Evolutionary conservation across 352 stramenopile species (phyloP).

Genomic region (Globisporangium uncinulatum): DNA sequence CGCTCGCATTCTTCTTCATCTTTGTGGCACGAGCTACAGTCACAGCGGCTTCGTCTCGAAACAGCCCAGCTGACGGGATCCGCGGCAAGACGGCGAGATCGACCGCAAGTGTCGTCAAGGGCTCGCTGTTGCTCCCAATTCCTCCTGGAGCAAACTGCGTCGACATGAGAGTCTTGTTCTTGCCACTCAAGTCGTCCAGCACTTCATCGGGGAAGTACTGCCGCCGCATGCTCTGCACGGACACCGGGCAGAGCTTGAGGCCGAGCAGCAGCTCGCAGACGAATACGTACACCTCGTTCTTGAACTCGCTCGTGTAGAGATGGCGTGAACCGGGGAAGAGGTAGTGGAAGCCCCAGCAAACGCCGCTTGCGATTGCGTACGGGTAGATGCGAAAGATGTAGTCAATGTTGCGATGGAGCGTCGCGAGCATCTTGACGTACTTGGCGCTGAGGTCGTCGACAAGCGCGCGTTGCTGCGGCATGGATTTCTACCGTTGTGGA

Average conservation of each 20-base stretch:
- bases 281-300: conserved; percentile 73
- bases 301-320: conserved; percentile 80
- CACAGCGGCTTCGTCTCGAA: not conserved
- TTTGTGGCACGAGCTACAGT: not conserved
- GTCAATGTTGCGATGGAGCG: conserved; percentile 69
- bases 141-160: conserved; percentile 1
- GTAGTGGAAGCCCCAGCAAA: conserved; percentile 86
- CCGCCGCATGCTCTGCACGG: conserved; percentile 57
- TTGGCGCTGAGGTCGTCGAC: conserved; percentile 61
- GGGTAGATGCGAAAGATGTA: conserved; percentile 88
- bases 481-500: conserved; percentile 30
- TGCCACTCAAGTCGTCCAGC: conserved; percentile 41
- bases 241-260: conserved; percentile 55
- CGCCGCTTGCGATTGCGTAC: conserved; percentile 70
- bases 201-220: conserved; percentile 77
- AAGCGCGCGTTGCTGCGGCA: conserved; percentile 55
- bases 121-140: not conserved
- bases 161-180: conserved; percentile 23
- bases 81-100: conserved; percentile 20
- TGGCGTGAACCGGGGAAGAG: conserved; percentile 83
- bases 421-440: conserved; percentile 79
- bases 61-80: conserved; percentile 17
- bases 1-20: conserved; percentile 38
- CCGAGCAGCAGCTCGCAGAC: conserved; percentile 68
- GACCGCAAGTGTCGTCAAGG: conserved; percentile 9